Base-by-base conservation (phyloP, 495 filamentous ascomycete species). In the Lophiostoma macrostomum region DNA sequence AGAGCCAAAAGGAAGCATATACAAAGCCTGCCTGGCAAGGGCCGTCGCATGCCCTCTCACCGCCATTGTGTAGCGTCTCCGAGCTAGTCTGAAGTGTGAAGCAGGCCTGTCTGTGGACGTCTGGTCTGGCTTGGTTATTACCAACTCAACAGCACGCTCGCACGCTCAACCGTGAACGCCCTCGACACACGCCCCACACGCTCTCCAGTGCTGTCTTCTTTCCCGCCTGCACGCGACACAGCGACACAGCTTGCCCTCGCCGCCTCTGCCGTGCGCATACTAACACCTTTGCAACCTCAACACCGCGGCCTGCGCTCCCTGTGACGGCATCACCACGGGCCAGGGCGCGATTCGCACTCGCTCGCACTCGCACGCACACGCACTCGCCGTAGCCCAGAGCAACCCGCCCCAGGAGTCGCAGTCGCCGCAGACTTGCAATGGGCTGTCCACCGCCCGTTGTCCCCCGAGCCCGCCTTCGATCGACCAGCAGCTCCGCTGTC, bases 171-270 rank as follows among this genome's bases (percentile, higher is more conserved):
- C n/a, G n/a, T 31, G 35, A 44, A 23, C 28, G 16, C 14, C 50
- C 39, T 46, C 50, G 39, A 37, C 50, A 13, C 19, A n/a, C 16
- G 13, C 39, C 19, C 25, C 50, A 52, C 40, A 36, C 46, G 44
- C 27, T 10, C 34, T 27, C 27, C 46, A n/a, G n/a, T n/a, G n/a
- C 16, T 28, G 28, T 14, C 34, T 3, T 6, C 18, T n/a, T 39
- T 13, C 16, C 48, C 30, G 51, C 51, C 45, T n/a, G n/a, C 58
- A 61, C 52, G 58, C 51, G 58, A 54, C 37, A 56, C 51, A n/a
- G 23, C 4, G 16, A 35, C 41, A 34, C 24, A 41, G 36, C 14
- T 20, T 18, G 14, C 29, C 29, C 7, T n/a, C 29, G n/a, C 29
- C 29, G n/a, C 29, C 29, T 7, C 29, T n/a, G n/a, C 29, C 29